These are phyloP conservation scores for Ogataea corticis DNA, from an alignment of 805 yeast species.

Conservation along the genomic window DNA sequence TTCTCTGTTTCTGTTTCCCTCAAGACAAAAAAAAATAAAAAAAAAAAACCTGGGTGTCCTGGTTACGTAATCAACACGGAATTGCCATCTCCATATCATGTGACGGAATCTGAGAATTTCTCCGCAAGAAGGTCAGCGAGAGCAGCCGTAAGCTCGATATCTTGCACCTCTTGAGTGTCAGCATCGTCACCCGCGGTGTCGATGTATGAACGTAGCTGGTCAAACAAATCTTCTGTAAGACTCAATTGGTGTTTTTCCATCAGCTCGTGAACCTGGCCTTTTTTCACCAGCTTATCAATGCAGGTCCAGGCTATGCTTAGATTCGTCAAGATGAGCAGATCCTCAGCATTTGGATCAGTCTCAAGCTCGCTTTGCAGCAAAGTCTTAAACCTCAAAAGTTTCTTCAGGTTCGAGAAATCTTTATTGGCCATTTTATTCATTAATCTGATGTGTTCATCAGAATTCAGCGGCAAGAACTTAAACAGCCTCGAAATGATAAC, in stretches of 20 bases:
- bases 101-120: not conserved
- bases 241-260: not conserved
- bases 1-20: too few species aligned
- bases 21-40: too few species aligned
- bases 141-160: constrained; percentile 4
- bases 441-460: constrained; percentile 23
- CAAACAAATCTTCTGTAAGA: constrained; percentile 4
- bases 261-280: not conserved
- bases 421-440: constrained; percentile 21
- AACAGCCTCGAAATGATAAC: constrained; percentile 14
- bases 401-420: constrained; percentile 12
- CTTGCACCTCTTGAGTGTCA: not conserved
- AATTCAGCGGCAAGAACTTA: constrained; percentile 16
- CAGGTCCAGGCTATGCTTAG: constrained; percentile 11
- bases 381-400: constrained; percentile 8
- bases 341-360: not conserved
- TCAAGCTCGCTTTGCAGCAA: constrained; percentile 1
- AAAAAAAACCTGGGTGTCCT: too few species aligned
- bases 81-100: not conserved
- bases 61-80: not conserved
- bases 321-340: constrained; percentile 4
- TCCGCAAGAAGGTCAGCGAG: not conserved
- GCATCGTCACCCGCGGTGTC: not conserved
- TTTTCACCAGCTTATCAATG: constrained; percentile 5
- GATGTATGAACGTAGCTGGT: not conserved